Conservation (phyloP, 2,329 filamentous ascomycete species). For the Monilinia polystroma region DNA sequence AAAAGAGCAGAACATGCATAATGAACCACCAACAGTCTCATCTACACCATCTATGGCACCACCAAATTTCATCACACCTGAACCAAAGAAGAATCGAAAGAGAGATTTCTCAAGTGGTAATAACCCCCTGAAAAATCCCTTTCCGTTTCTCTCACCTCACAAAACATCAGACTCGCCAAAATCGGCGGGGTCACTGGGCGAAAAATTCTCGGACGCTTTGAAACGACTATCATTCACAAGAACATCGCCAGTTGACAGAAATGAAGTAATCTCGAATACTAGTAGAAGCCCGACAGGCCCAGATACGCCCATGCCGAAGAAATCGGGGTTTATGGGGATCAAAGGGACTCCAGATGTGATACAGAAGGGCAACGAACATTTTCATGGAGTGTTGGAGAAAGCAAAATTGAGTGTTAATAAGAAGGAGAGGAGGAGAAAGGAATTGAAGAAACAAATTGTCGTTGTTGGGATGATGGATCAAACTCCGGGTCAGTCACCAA, state of each 20-base stretch:
- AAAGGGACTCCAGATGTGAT: slow-evolving; percentile 21
- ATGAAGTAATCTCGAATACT: slow-evolving; percentile 22
- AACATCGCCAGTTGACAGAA: not conserved
- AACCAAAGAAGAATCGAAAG: slow-evolving; percentile 2
- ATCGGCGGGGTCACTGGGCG: slow-evolving; percentile 6
- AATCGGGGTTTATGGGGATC: slow-evolving; percentile 27
- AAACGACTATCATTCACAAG: slow-evolving; percentile 24
- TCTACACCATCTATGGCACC: slow-evolving; percentile 1
- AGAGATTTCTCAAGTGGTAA: slow-evolving; percentile 26
- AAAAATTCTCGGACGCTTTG: slow-evolving; percentile 26
- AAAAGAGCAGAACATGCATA: slow-evolving; percentile 3
- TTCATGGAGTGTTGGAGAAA: slow-evolving; percentile 29
- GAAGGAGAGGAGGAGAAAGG: slow-evolving; percentile 31
- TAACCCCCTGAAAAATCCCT: slow-evolving; percentile 30
- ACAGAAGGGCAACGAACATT: slow-evolving; percentile 27
- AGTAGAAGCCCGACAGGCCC: slow-evolving; percentile 26
- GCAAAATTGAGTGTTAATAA: slow-evolving; percentile 28
- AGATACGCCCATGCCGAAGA: slow-evolving; percentile 29
- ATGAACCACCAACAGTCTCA: slow-evolving; percentile 2
- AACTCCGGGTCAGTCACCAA: slow-evolving; percentile 29
- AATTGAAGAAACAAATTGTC: slow-evolving; percentile 34
- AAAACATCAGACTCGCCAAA: slow-evolving; percentile 17
- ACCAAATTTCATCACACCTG: not conserved
- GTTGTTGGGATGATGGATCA: slow-evolving; percentile 34
- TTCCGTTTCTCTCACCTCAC: slow-evolving; percentile 24